Conservation (phyloP, 1,284 basidiomycete species). For the Marasmius tenuissimus region DNA sequence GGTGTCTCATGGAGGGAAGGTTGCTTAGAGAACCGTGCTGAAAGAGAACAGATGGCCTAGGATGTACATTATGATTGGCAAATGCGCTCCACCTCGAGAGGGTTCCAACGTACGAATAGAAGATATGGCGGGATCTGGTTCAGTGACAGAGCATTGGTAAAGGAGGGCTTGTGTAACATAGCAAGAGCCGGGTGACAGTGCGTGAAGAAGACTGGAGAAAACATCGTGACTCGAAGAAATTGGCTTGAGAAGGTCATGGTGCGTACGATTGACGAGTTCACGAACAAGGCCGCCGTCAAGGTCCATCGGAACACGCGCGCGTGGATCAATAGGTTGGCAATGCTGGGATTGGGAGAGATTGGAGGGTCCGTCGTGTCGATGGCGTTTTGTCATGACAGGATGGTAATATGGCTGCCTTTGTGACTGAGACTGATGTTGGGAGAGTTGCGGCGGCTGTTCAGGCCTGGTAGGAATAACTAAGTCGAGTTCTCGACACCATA, state of each 20-base stretch:
- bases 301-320: constrained; percentile 38
- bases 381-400: background rate
- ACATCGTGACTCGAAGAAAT: constrained; percentile 10
- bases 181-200: constrained; percentile 74
- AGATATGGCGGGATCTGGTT: constrained; percentile 67
- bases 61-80: background rate
- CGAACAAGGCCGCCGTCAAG: constrained; percentile 65
- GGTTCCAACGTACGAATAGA: constrained; percentile 29
- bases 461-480: constrained; percentile 15
- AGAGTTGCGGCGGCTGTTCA: background rate
- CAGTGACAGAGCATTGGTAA: constrained; percentile 60
- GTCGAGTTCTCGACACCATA: background rate
- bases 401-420: background rate
- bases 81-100: background rate
- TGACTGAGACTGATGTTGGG: background rate
- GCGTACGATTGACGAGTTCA: constrained; percentile 73
- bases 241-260: background rate
- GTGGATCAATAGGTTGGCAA: constrained; percentile 28
- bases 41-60: constrained; percentile 71
- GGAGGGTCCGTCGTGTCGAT: background rate
- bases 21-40: constrained; percentile 70
- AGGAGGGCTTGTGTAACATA: constrained; percentile 75
- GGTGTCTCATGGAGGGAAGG: constrained; percentile 57
- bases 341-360: constrained; percentile 30
- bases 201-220: constrained; percentile 69